Base-by-base conservation (phyloP, 1,139 yeast species). In the Protomyces arabidopsidicola region DNA sequence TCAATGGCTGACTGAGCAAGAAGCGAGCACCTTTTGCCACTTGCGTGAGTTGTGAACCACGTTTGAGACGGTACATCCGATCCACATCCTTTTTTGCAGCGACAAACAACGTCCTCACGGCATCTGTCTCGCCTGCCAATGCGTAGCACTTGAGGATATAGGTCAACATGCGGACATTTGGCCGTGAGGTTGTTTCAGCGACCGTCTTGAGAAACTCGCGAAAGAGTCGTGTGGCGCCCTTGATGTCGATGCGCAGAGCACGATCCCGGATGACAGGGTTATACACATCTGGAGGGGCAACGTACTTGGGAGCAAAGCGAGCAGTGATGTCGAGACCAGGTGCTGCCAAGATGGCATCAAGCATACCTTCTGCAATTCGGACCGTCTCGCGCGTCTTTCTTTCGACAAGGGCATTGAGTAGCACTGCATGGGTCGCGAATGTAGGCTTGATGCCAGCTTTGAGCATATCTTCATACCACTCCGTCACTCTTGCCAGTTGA, bases 401-500 rank as follows among this genome's bases (percentile, higher is more conserved):
- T 14, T 51, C 35, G 27, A 58, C 56, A 22, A 51, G 45, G 6
- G 62, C 62, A 42, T 58, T 58, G 55, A 58, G 53, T 20, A 58
- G 36, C 9, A 58, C 62, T 10, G 62, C 62, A 18, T 51, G 53
- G 3, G 62, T 58, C 9, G 53, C 52, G 20, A 27, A 52, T 12
- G 56, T 20, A n/a, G 62, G 62, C 24, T 27, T 24, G 18, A 58
- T 24, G 27, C 56, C 56, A 9, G 52, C 24, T 3, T 52, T 34
- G n/a, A 58, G 52, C 62, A 58, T 58, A 39, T 58, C 56, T 14
- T 58, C 34, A 45, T 58, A 58, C 45, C 53, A 58, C 45, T 52
- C 42, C 9, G 56, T 27, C 10, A 36, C 45, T 18, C 34, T 16
- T 20, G 48, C 20, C 20, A 42, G 22, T 18, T 42, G 48, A 4